Base-by-base conservation (phyloP, 768 basidiomycete genomes). In the Rhizopogon vesiculosus region DNA sequence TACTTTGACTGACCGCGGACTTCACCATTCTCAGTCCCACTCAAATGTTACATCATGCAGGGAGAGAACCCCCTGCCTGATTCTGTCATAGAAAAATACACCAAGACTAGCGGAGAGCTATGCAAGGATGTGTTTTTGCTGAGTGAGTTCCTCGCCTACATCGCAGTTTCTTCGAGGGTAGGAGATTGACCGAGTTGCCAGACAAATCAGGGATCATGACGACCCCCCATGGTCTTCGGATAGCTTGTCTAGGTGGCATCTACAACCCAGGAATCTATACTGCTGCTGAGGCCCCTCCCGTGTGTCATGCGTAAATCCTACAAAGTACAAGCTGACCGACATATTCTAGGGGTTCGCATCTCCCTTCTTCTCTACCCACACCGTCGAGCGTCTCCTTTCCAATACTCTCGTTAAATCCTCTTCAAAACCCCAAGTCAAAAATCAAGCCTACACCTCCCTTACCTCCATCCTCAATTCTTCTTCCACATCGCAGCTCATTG, bases 21-120 rank as follows among this genome's bases (percentile, higher is more conserved):
- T 60, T 40, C 56, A 61, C 33, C 16, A 45, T n/a, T 53, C 54
- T 55, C 61, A 96, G 92, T 85, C 29, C 91, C 95, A 10, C 73
- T 96, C 16, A 89, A 91, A 64, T 94, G 92, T 62, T 98, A 96
- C 73, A 85, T 97, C 56, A 94, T 93, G 82, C 86, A 93, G 67
- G 95, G 95, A 16, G 82, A 85, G 52, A 74, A 84, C 60, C 83
- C 87, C 1, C 69, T 98, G 13, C 93, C 94, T 5, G 75, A 79
- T 44, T 67, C 74, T 28, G 85, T 97, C 16, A 81, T 91, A 56
- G 84, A 87, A 59, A 87, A 85, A 66, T 87, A 91, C 64, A 78
- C 83, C 18, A 79, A 82, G 67, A 87, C 85, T 2, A 85, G 86
- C 2, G 92, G 91, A 40, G 86, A 94, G 65, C 64, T 98, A 25